Evolutionary conservation across 495 filamentous ascomycete species (phyloP), one percentile per base, ranked within the genome.

Genomic region (Annulohypoxylon stygium): DNA sequence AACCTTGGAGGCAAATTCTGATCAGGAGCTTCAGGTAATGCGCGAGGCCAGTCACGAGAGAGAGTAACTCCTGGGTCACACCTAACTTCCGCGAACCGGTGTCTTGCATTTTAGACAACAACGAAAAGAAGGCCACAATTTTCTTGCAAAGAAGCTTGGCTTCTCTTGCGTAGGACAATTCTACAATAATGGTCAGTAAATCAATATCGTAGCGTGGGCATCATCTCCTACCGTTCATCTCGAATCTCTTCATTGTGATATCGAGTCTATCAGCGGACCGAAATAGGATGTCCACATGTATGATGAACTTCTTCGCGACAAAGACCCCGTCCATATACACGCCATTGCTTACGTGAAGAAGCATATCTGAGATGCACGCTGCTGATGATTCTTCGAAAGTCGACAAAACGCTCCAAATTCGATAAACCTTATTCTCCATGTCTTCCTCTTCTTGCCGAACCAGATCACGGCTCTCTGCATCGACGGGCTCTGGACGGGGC

Each of bases 11-110:
- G 75, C 95, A 97, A 67, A 98, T 99, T 18, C 97, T 90, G 71
- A 99, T 98, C 54, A 99, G 88, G 57, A 99, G 93, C 80, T 99
- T 99, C 20, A 99, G 88, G 77, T 99, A 99, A 82, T 99, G 97
- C 14, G 97, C 97, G 34, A 99, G 89, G 20, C 97, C 95, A 11
- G 97, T 99, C 53, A 99, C 97, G 12, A 99, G 86, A 10, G 94
- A 95, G 12, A 99, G 84, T 23, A 99, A 86, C 78, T 98, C 97
- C 81, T 99, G 97, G 12, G 97, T 99, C 36, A 99, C 97, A 43
- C 97, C 97, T 10, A 98, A 88, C 77, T 97, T 90, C 48, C 93
- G 86, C 39, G 93, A 90, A 7, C 93, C 93, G 12, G 91, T 93
- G 72, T 97, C 94, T 80, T 98, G 95, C 1, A 93, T 95, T 76